These are phyloP conservation scores for Orbilia blumenaviensis DNA, from an alignment of 2,329 filamentous ascomycete genomes.

Conservation along the genomic window DNA sequence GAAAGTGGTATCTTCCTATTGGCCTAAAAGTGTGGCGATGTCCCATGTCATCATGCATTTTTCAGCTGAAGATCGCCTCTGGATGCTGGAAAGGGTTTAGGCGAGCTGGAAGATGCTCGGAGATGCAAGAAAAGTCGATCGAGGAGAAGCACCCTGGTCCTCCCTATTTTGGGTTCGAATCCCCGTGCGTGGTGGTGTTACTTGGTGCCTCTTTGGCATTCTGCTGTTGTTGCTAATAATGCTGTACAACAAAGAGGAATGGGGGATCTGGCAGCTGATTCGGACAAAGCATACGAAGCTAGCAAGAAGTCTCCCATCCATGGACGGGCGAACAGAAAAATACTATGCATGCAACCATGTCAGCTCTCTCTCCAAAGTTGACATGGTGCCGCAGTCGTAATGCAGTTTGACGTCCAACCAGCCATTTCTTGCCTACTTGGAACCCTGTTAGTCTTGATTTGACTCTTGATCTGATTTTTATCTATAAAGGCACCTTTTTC, in stretches of 20 bases:
- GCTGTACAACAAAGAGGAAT: slow-evolving; percentile 15
- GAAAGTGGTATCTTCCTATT: background rate
- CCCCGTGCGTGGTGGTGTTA: background rate
- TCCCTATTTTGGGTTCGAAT: background rate
- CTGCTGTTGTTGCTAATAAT: no score
- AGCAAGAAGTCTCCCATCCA: no score
- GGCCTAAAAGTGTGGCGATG: slow-evolving; percentile 39
- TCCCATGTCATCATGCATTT: slow-evolving; percentile 51
- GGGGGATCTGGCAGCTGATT: slow-evolving; percentile 32
- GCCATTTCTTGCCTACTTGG: slow-evolving; percentile 29
- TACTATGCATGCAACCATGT: slow-evolving; percentile 47
- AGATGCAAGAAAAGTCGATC: slow-evolving; percentile 37
- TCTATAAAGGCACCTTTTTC: slow-evolving; percentile 33
- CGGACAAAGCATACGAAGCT: slow-evolving; percentile 1
- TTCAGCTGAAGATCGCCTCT: slow-evolving; percentile 48
- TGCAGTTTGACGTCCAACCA: slow-evolving; percentile 25
- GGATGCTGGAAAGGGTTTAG: slow-evolving; percentile 14
- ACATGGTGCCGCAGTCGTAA: slow-evolving; percentile 33
- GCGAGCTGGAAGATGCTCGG: slow-evolving; percentile 36
- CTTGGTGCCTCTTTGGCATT: no score
- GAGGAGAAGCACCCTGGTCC: slow-evolving; percentile 19
- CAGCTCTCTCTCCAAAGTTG: slow-evolving; percentile 21
- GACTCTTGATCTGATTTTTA: background rate
- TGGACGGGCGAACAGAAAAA: background rate
- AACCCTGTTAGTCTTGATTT: background rate